Conservation (phyloP, 257 asterid species). For the Phtheirospermum japonicum region DNA sequence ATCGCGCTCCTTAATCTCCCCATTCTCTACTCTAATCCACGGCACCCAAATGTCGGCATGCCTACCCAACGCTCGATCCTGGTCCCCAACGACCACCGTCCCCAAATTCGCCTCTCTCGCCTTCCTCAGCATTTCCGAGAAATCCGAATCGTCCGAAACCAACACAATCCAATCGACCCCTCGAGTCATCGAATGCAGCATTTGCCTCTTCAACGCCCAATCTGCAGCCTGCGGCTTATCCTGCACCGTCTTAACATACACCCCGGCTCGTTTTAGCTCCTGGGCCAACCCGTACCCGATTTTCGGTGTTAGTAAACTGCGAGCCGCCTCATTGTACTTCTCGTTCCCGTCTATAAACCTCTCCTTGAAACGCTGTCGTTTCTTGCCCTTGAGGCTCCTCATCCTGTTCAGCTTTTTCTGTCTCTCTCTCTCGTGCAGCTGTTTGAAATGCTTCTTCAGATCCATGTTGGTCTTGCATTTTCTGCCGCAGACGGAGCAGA, state of each 20-base stretch:
- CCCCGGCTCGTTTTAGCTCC: conserved; percentile 87
- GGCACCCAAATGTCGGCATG: conserved; percentile 88
- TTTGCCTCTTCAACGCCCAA: conserved; percentile 93
- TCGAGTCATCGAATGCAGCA: conserved; percentile 84
- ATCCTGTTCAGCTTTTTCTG: conserved; percentile 73
- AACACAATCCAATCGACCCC: conserved; percentile 90
- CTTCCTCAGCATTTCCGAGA: conserved; percentile 74
- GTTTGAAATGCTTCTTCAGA: conserved; percentile 78
- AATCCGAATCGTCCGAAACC: conserved; percentile 87
- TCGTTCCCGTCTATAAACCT: conserved; percentile 65
- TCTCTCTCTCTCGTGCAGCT: conserved; percentile 83
- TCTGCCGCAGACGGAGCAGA: conserved; percentile 86
- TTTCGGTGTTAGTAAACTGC: conserved; percentile 57
- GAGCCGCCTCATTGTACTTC: conserved; percentile 77
- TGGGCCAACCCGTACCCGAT: conserved; percentile 75
- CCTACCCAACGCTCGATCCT: conserved; percentile 71
- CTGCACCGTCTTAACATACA: conserved; percentile 77
- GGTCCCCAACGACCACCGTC: conserved; percentile 88
- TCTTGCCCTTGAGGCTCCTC: conserved; percentile 82
- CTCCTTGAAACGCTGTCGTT: conserved; percentile 75
- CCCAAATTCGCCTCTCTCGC: conserved; percentile 82
- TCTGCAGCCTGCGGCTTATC: conserved; percentile 98
- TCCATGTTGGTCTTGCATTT: conserved; percentile 68
- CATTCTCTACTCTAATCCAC: conserved; percentile 75
- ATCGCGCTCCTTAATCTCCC: conserved; percentile 73